phyloP scores from a whole-genome alignment of 495 filamentous ascomycete genomes.

The Clohesyomyces aquaticus region DNA sequence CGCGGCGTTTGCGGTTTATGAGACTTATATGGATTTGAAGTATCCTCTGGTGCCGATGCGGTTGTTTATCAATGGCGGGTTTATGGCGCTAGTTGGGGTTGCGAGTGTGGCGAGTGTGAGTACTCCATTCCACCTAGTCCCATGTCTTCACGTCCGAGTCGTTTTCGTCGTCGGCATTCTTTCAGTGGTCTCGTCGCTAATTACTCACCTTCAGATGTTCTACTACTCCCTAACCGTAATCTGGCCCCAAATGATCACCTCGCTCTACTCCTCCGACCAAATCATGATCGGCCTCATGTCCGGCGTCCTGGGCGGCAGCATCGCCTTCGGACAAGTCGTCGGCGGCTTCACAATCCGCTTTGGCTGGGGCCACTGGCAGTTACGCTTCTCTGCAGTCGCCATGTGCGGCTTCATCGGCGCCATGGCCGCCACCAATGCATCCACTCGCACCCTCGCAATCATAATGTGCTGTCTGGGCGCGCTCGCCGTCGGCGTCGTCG shows the following conservation, averaged over 20 bases:
- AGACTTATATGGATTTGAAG: conserved; percentile 22
- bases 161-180: too few species aligned
- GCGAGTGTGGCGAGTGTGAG: conserved; percentile 22
- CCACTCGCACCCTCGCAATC: conserved; percentile 19
- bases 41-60: conserved; percentile 31
- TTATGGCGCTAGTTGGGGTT: conserved; percentile 20
- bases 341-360: conserved; percentile 9
- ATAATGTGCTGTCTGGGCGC: conserved; percentile 10
- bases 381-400: not conserved
- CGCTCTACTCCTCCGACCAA: conserved; percentile 15
- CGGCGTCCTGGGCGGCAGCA: conserved; percentile 8
- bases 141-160: too few species aligned
- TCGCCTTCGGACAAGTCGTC: conserved; percentile 29
- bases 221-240: conserved; percentile 28
- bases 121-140: too few species aligned
- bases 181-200: too few species aligned
- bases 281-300: conserved; percentile 23
- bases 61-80: conserved; percentile 20
- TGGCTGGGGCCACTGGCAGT: conserved; percentile 27
- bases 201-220: conserved; percentile 30
- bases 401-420: conserved; percentile 29
- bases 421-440: conserved; percentile 25
- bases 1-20: conserved; percentile 18
- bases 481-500: conserved; percentile 22
- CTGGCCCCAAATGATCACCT: conserved; percentile 31